Conservation (phyloP, 805 yeast species). For the Suhomyces faveliae region DNA sequence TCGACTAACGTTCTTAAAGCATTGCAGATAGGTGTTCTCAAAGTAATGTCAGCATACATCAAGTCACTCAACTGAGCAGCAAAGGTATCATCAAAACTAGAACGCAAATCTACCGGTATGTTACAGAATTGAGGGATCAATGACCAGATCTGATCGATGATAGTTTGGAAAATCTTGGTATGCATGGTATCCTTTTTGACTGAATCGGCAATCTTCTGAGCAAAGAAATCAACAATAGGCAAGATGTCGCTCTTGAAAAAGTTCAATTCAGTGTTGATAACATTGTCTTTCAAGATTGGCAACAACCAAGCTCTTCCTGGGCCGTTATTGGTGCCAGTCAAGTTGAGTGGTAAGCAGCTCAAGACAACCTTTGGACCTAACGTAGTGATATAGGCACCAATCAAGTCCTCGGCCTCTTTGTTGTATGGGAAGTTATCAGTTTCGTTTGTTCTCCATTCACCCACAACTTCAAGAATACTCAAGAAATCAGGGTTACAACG, state of each 20-base stretch:
- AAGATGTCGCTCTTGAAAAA: conserved; percentile 62
- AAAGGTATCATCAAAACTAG: conserved; percentile 68
- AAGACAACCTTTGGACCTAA: conserved; percentile 87
- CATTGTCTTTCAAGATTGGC: conserved; percentile 86
- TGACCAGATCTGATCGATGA: conserved; percentile 91
- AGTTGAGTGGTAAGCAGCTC: conserved; percentile 72
- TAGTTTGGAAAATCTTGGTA: conserved; percentile 75
- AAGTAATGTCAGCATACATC: conserved; percentile 69
- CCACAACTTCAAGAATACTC: conserved; percentile 66
- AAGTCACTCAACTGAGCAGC: conserved; percentile 74
- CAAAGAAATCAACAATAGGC: conserved; percentile 62
- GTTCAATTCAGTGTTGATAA: conserved; percentile 64
- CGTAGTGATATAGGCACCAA: conserved; percentile 73
- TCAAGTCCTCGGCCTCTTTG: conserved; percentile 74
- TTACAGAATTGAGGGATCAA: conserved; percentile 86
- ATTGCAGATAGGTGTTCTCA: conserved; percentile 82
- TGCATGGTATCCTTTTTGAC: conserved; percentile 61
- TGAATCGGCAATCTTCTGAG: conserved; percentile 42
- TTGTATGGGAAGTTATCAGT: conserved; percentile 63
- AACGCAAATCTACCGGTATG: conserved; percentile 70
- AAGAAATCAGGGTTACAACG: conserved; percentile 72
- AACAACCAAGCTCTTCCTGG: conserved; percentile 96
- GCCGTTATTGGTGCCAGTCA: conserved; percentile 50
- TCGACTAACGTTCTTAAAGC: conserved; percentile 76
- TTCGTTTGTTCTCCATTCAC: conserved; percentile 83